These are phyloP conservation scores for Nannizziopsis arthrosporioides DNA, from an alignment of 2,329 filamentous ascomycete species.

Conservation along the genomic window DNA sequence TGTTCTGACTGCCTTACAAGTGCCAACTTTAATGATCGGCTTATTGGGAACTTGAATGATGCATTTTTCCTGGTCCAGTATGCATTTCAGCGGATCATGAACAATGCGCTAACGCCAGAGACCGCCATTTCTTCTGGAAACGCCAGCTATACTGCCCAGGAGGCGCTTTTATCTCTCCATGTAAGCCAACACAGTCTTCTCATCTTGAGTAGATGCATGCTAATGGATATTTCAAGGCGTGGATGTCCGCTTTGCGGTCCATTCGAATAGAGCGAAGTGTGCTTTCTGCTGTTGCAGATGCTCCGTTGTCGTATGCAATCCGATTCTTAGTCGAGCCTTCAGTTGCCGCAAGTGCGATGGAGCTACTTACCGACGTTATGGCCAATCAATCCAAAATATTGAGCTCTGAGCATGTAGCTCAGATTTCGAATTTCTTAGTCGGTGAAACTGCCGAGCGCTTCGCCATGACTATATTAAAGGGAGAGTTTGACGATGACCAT, in stretches of 20 bases:
- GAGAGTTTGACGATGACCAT: constrained; percentile 28
- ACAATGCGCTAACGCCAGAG: constrained; percentile 16
- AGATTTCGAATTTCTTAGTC: constrained; percentile 26
- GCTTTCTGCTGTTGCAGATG: constrained; percentile 5
- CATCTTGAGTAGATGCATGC: background rate
- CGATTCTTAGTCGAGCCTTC: constrained; percentile 19
- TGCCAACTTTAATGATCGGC: constrained; percentile 14
- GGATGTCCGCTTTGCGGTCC: constrained; percentile 12
- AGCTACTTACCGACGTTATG: constrained; percentile 27
- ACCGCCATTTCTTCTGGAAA: constrained; percentile 14
- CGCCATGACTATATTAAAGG: constrained; percentile 24
- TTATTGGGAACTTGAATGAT: constrained; percentile 27
- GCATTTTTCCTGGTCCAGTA: constrained; percentile 29
- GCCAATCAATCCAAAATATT: constrained; percentile 22
- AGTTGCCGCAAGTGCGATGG: constrained; percentile 25
- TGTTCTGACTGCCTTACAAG: constrained; percentile 8
- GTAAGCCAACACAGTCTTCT: constrained; percentile 19
- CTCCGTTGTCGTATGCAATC: constrained; percentile 9
- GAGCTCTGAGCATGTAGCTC: constrained; percentile 19
- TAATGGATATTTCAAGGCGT: constrained; percentile 12
- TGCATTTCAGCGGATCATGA: constrained; percentile 25
- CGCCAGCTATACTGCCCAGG: constrained; percentile 19
- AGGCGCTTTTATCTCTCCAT: constrained; percentile 29
- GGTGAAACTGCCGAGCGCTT: constrained; percentile 26
- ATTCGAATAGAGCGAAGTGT: constrained; percentile 9